Evolutionary conservation across 169 alveolate genomes (phyloP).

Genomic region (Eimeria falciformis): DNA sequence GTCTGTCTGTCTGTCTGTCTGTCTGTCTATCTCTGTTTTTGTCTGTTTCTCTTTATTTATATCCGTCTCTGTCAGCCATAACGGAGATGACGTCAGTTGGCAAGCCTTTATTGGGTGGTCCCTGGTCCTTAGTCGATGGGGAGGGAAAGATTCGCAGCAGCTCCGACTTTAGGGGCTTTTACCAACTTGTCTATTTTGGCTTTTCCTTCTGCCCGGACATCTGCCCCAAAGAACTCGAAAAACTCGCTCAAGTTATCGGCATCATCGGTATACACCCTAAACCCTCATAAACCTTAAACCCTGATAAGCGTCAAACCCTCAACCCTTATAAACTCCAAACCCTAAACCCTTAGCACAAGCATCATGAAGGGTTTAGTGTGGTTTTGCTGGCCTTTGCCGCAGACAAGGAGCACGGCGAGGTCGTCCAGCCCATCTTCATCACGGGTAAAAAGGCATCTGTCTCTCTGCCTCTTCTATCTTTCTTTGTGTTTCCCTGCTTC

Average conservation of each 20-base stretch:
- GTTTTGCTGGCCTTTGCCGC: constrained; percentile 2
- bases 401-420: constrained; percentile 75
- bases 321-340: background rate
- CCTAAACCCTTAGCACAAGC: background rate
- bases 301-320: background rate
- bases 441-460: constrained; percentile 31
- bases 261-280: constrained; percentile 75
- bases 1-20: too few relatives aligned
- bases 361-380: background rate
- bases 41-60: background rate
- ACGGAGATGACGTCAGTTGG: constrained; percentile 81
- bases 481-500: background rate
- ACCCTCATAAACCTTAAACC: background rate
- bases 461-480: background rate
- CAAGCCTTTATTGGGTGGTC: constrained; percentile 90
- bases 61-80: constrained; percentile 28
- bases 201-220: constrained; percentile 93
- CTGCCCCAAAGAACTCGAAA: constrained; percentile 93
- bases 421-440: constrained; percentile 78
- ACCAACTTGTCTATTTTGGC: constrained; percentile 81
- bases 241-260: constrained; percentile 86
- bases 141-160: constrained; percentile 56
- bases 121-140: constrained; percentile 86
- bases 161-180: constrained; percentile 72
- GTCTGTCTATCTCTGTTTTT: too few relatives aligned